Evolutionary conservation across 2,329 filamentous ascomycete species (phyloP).

Genomic region (Anthostomella pinea): DNA sequence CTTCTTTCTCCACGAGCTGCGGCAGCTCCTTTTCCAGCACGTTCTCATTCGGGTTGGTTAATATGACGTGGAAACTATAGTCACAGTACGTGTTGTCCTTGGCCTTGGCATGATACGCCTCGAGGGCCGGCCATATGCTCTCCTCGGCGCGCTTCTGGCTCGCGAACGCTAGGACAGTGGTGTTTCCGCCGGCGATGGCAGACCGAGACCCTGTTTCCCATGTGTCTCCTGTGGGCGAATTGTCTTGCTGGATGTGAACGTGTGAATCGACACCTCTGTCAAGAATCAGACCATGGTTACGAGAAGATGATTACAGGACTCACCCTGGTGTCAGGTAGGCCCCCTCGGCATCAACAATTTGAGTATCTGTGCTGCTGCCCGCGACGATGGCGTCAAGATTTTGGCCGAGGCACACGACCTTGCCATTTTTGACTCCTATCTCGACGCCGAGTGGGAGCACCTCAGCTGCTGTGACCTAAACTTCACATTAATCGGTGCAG

Average conservation of each 20-base stretch:
- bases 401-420: slow-evolving; percentile 43
- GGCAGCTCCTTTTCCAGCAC: slow-evolving; percentile 35
- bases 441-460: slow-evolving; percentile 40
- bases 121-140: slow-evolving; percentile 38
- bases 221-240: slow-evolving; percentile 40
- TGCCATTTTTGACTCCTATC: slow-evolving; percentile 45
- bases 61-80: slow-evolving; percentile 42
- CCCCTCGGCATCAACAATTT: slow-evolving; percentile 43
- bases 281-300: background rate
- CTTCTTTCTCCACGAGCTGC: slow-evolving; percentile 32
- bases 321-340: slow-evolving; percentile 41
- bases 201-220: slow-evolving; percentile 42
- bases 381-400: slow-evolving; percentile 34
- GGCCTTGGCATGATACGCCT: slow-evolving; percentile 41
- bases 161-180: slow-evolving; percentile 48
- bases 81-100: slow-evolving; percentile 42
- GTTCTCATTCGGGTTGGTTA: slow-evolving; percentile 9
- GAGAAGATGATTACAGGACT: too few relatives aligned
- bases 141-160: slow-evolving; percentile 40
- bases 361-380: slow-evolving; percentile 31
- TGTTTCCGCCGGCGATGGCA: slow-evolving; percentile 48
- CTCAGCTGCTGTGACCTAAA: slow-evolving; percentile 45
- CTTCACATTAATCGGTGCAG: too few relatives aligned
- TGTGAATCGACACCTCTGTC: slow-evolving; percentile 46
- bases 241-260: slow-evolving; percentile 46